These are phyloP conservation scores for Penicillium sp. DNA, from an alignment of 2,329 filamentous ascomycete genomes.

Conservation along the genomic window DNA sequence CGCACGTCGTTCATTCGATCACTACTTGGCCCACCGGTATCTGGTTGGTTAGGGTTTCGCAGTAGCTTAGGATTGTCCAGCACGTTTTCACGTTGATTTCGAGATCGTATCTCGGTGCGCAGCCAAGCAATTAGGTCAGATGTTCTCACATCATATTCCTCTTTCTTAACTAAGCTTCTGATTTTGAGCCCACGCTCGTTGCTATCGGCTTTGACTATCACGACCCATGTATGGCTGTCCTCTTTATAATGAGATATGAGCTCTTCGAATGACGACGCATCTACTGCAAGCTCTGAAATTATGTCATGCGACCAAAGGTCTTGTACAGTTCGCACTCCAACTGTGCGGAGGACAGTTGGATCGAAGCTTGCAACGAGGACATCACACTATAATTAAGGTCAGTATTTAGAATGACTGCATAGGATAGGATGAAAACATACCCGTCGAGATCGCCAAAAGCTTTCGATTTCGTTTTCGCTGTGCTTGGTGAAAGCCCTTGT, in stretches of 20 bases:
- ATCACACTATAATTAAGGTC: slow-evolving; percentile 60
- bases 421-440: slow-evolving; percentile 44
- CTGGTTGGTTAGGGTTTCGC: slow-evolving; percentile 39
- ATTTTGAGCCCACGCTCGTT: slow-evolving; percentile 64
- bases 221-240: slow-evolving; percentile 79
- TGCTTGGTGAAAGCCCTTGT: slow-evolving; percentile 63
- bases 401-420: slow-evolving; percentile 1
- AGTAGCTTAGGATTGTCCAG: slow-evolving; percentile 42
- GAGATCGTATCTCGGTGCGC: slow-evolving; percentile 74
- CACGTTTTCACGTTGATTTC: slow-evolving; percentile 58
- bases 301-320: slow-evolving; percentile 79
- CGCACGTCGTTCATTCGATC: slow-evolving; percentile 69
- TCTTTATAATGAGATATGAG: slow-evolving; percentile 64
- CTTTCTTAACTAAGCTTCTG: slow-evolving; percentile 71
- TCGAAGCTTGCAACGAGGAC: slow-evolving; percentile 89
- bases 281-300: slow-evolving; percentile 79
- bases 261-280: slow-evolving; percentile 75
- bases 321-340: slow-evolving; percentile 72
- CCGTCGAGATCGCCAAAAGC: slow-evolving; percentile 59
- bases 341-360: slow-evolving; percentile 66
- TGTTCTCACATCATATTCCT: slow-evolving; percentile 73
- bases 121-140: slow-evolving; percentile 76
- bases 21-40: slow-evolving; percentile 26
- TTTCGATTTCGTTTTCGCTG: slow-evolving; percentile 57
- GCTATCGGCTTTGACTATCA: slow-evolving; percentile 72